phyloP scores from a whole-genome alignment of 805 yeast genomes.

The Monosporozyma servazzii region DNA sequence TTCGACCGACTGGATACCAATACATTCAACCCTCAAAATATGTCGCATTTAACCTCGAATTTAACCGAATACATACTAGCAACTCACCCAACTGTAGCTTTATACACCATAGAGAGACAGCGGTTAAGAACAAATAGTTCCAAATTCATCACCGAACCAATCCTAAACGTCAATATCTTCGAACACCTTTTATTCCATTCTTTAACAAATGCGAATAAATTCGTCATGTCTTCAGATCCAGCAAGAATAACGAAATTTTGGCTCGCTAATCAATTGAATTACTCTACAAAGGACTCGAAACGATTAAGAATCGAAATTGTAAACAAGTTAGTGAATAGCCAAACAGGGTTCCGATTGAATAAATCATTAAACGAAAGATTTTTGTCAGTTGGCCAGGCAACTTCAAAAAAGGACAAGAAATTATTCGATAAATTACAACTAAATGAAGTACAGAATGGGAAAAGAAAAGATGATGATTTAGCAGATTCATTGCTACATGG shows the following conservation, averaged over 20 bases:
- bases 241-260: constrained; percentile 13
- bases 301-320: constrained; percentile 1
- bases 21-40: constrained; percentile 16
- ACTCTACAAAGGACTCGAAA: not conserved
- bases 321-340: not conserved
- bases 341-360: not conserved
- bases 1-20: constrained; percentile 7
- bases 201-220: constrained; percentile 6
- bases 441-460: constrained; percentile 41
- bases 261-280: not conserved
- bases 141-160: constrained; percentile 39
- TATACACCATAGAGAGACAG: constrained; percentile 49
- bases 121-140: constrained; percentile 43
- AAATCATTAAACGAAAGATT: not conserved
- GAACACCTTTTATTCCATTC: constrained; percentile 32
- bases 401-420: too few relatives aligned
- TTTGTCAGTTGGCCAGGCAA: not conserved
- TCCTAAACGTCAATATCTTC: constrained; percentile 43
- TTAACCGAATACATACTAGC: not conserved
- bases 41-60: not conserved
- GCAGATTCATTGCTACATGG: constrained; percentile 61
- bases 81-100: too few relatives aligned
- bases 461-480: constrained; percentile 52
- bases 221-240: constrained; percentile 23
- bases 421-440: constrained; percentile 66